Evolutionary conservation across 768 basidiomycete genomes (phyloP), one percentile per base, ranked within the genome.

Genomic region (Tulasnella sp.): DNA sequence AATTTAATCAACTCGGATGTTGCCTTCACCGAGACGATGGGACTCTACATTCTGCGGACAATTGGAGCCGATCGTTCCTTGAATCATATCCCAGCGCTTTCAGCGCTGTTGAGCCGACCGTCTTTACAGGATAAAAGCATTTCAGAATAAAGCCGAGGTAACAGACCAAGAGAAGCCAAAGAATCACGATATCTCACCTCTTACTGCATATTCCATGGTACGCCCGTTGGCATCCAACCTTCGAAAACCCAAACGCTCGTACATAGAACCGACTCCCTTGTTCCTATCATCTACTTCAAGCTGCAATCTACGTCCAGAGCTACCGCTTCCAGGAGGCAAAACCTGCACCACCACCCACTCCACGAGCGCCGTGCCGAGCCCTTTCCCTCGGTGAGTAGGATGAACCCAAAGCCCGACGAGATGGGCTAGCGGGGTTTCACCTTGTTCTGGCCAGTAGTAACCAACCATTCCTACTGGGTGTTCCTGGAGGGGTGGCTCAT

Each of bases 341-440:
- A 70, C 69, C 19, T 70, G 69, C 9, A 5, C 69, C 1, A 70
- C 19, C 6, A 39, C 69, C 69, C 69, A 70, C 69, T 70, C 29
- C 36, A 70, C 69, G 3, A 70, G 69, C 17, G n/a, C 29, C 15
- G 37, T 19, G 15, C 69, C 69, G 39, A 70, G 9, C 8, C 69
- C 40, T 37, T 42, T 34, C 5, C 69, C 69, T 15, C 69, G 9
- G 19, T 38, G 40, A 39, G 37, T 15, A 19, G 69, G 69, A 29
- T 36, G 69, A 38, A 70, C 69, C 69, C 69, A 70, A 29, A 70
- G 40, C 12, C 69, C 40, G 11, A 70, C 69, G 40, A 70, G 69
- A 19, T 70, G 8, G n/a, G 69, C 36, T 12, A 70, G 11, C 9
- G 69, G 36, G n/a, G 31, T 38, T 8, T 38, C 69, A 19, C 11